Base-by-base conservation (phyloP, 108 stramenopile genomes). In the Cyclostephanos tholiformis region DNA sequence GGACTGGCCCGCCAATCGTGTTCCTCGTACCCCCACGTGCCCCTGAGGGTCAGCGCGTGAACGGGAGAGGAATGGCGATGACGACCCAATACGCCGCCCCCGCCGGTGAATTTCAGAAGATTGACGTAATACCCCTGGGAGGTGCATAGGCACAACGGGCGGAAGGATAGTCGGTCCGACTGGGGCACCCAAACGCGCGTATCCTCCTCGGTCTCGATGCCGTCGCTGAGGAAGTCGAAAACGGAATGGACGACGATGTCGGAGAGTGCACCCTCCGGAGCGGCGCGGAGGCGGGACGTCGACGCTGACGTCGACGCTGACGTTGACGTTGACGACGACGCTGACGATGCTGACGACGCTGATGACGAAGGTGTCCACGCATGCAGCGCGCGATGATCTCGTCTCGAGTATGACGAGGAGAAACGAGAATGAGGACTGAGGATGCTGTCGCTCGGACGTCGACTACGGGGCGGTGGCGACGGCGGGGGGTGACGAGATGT, bases 91-190 rank as follows among this genome's bases (percentile, higher is more conserved):
- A 88, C 49, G n/a, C 91, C 91, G 13, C 91, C 91, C 13, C 86
- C 76, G 11, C 91, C 88, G 12, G 53, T 75, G 63, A 92, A 87
- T 29, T 84, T 84, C 27, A 92, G 63, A 14, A 92, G 65, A 50
- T 92, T 92, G 39, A 92, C 91, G 67, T 92, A 92, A 63, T 92
- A 92, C 30, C 91, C 91, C 49, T 85, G 75, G 11, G 84, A 83
- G 19, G 73, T 80, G 65, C 89, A 92, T 44, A 92, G 87, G 69
- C 91, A 92, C 0, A 92, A 61, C 8, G 91, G 91, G 25, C 88
- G 86, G 55, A 92, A 92, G 35, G 88, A 88, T 10, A 92, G 84
- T 22, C 82, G 71, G 13, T 88, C 82, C 26, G 91, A 88, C 74
- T 92, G 91, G 13, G 88, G 88, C 11, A 92, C 91, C 91, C 91